Evolutionary conservation across 2,329 filamentous ascomycete species (phyloP).

Genomic region (Phaeophleospora eucalypticola): DNA sequence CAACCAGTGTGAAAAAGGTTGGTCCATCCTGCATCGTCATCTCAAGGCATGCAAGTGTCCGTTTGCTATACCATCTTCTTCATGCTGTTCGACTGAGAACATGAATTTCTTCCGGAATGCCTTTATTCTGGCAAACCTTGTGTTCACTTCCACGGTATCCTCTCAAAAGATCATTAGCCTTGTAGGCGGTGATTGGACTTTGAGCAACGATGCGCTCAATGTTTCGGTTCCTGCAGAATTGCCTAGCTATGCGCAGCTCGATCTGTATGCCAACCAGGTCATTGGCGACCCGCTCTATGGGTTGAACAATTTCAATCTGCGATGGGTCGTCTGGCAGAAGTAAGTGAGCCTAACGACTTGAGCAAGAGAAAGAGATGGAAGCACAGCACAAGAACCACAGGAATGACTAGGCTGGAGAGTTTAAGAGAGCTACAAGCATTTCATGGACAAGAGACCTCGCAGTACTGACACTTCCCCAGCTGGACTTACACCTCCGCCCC

Average conservation of each 20-base stretch:
- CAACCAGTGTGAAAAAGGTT: not conserved
- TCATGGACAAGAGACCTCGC: too few relatives aligned
- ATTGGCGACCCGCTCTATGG: constrained; percentile 55
- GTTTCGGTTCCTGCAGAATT: constrained; percentile 52
- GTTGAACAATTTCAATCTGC: constrained; percentile 56
- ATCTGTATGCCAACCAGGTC: constrained; percentile 51
- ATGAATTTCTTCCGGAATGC: constrained; percentile 2
- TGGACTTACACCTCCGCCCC: constrained; percentile 58
- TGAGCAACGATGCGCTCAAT: constrained; percentile 43
- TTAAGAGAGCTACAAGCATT: too few relatives aligned
- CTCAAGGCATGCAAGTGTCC: too few relatives aligned
- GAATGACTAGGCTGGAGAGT: too few relatives aligned
- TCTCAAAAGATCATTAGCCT: constrained; percentile 40
- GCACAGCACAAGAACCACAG: too few relatives aligned
- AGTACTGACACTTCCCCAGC: too few relatives aligned
- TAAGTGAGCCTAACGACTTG: too few relatives aligned
- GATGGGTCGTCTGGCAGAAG: constrained; percentile 57
- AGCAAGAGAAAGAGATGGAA: too few relatives aligned
- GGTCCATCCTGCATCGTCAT: not conserved
- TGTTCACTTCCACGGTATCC: constrained; percentile 3
- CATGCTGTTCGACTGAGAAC: not conserved
- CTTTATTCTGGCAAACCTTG: constrained; percentile 1
- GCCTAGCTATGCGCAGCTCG: constrained; percentile 58
- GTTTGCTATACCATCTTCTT: too few relatives aligned
- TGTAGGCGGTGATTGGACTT: constrained; percentile 32